Evolutionary conservation across 345 rosid genomes (phyloP).

Genomic region (Citrus mangshanensis): DNA sequence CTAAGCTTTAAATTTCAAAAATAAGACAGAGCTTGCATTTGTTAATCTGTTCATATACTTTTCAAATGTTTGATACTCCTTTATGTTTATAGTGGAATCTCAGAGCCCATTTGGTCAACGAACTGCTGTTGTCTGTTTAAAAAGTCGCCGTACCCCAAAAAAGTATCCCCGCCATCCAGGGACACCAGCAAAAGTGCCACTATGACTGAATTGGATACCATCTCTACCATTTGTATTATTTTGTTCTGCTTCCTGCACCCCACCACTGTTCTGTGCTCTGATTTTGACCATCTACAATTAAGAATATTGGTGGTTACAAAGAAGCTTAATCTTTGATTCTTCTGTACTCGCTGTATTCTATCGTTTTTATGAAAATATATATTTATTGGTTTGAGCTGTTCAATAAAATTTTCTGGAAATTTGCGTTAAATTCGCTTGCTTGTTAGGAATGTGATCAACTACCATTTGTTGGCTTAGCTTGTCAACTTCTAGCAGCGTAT

Average conservation of each 20-base stretch:
- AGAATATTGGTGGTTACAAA: neutral
- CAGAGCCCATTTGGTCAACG: constrained; percentile 77
- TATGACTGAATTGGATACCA: constrained; percentile 26
- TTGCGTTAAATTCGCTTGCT: neutral
- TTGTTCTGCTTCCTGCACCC: constrained; percentile 5
- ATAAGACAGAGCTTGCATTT: constrained; percentile 5
- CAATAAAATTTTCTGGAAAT: neutral
- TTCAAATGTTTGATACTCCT: constrained; percentile 12
- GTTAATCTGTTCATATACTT: neutral
- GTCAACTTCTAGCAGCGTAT: neutral
- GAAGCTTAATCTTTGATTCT: constrained; percentile 9
- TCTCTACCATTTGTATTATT: neutral
- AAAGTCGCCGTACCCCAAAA: constrained; percentile 57
- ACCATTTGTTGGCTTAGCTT: neutral
- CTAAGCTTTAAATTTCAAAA: constrained; percentile 3
- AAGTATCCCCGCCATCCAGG: constrained; percentile 85
- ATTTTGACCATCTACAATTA: neutral
- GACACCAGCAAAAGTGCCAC: constrained; percentile 70
- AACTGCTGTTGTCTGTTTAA: constrained; percentile 72
- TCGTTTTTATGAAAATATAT: neutral
- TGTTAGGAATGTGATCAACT: neutral
- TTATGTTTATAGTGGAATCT: constrained; percentile 64
- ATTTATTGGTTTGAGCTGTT: too few relatives aligned
- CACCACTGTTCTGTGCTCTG: constrained; percentile 8
- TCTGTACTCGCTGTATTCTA: neutral